Evolutionary conservation across 2,329 filamentous ascomycete genomes (phyloP), one percentile per base, ranked within the genome.

Genomic region (Lasiodiplodia sp.): DNA sequence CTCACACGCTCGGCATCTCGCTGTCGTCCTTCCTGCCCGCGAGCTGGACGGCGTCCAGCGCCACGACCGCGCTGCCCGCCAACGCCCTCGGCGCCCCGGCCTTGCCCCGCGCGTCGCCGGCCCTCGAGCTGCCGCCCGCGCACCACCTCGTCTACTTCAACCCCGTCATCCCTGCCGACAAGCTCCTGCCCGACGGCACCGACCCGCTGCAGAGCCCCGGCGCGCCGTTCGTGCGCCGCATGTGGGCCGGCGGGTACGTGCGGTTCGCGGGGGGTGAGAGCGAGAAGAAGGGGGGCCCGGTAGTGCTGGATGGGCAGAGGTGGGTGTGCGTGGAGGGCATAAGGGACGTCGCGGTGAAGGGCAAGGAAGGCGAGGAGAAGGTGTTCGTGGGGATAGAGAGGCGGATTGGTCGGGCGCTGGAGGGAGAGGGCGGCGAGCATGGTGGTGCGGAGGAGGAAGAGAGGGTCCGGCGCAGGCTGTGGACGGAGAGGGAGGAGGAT

Each of bases 121-220:
- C 1, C 14, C 56, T 68, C 25, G 47, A 57, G 18, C 80, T 91
- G 7, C 89, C 90, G 0, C 84, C 87, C 37, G 92, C 91, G 44
- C 90, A 96, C 77, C 94, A 97, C 78, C 85, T 97, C 44, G 88
- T 95, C 72, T 96, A 96, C 83, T 97, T 97, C 81, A 93, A 94
- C 69, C 87, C 91, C 12, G 87, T 89, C 71, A 83, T 91, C 21
- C 83, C 87, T 0, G 82, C 87, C 16, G 87, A 86, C 8, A 73
- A 83, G 40, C 87, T 98, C 53, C 86, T 93, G 21, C 83, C 88
- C 1, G 96, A 99, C 81, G 95, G 96, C 68, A 96, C 94, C 0
- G 95, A 98, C 77, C 83, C 87, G 4, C 84, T 91, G 66, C 93
- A 97, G 76, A 90, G 85, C 28, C 95, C 95, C 0, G 92, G 91